Conservation (phyloP, 2,329 filamentous ascomycete species). For the Colletotrichum ledebouriae region DNA sequence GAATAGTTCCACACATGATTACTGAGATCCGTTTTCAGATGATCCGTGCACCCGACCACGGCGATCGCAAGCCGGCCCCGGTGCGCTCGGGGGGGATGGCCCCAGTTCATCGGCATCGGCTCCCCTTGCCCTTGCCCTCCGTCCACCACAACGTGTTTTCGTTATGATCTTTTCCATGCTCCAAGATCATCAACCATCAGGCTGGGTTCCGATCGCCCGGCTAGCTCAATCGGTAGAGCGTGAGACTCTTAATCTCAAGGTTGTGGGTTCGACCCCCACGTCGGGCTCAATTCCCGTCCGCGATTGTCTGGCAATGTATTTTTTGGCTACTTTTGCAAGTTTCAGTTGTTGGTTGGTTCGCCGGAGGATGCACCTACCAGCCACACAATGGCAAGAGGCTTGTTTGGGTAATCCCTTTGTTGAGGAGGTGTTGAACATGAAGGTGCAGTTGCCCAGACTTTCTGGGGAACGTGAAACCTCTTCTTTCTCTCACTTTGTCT, state of each 20-base stretch:
- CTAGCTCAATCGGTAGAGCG: conserved; percentile 81
- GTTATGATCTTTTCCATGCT: neutral
- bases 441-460: no score
- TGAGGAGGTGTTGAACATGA: no score
- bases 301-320: conserved; percentile 17
- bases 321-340: neutral
- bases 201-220: conserved; percentile 55
- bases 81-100: conserved; percentile 5
- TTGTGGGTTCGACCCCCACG: conserved; percentile 64
- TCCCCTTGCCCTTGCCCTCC: conserved; percentile 27
- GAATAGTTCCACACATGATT: neutral
- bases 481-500: no score
- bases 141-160: neutral
- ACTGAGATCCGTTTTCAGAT: no score
- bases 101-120: conserved; percentile 22
- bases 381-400: no score
- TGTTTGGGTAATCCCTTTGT: no score
- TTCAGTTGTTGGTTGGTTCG: neutral
- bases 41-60: neutral
- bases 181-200: neutral
- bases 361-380: no score
- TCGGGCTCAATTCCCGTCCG: conserved; percentile 42
- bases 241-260: conserved; percentile 77
- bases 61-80: neutral
- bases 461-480: no score